Conservation (phyloP, 2,329 filamentous ascomycete species). For the Scedosporium apiospermum region DNA sequence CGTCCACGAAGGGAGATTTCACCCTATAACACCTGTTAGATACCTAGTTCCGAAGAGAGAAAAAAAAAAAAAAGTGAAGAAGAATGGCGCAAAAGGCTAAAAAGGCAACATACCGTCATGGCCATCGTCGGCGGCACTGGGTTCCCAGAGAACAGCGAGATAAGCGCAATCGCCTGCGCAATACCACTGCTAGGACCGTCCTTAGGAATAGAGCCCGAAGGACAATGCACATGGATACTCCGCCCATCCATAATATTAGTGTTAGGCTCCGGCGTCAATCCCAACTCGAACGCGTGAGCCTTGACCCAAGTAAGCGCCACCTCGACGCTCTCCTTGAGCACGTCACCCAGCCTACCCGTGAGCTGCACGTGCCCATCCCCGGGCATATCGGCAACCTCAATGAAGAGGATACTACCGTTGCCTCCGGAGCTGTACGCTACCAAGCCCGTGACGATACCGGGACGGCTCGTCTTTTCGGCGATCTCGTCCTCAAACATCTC, state of each 20-base stretch:
- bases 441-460: conserved; percentile 89
- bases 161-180: conserved; percentile 86
- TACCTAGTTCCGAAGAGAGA: background rate
- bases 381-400: conserved; percentile 96
- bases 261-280: conserved; percentile 67
- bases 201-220: conserved; percentile 89
- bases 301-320: conserved; percentile 97
- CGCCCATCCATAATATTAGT: conserved; percentile 95
- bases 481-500: conserved; percentile 90
- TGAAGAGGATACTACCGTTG: conserved; percentile 94
- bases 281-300: conserved; percentile 84
- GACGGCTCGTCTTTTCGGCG: conserved; percentile 71
- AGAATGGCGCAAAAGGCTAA: conserved; percentile 2
- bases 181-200: conserved; percentile 82
- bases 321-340: conserved; percentile 94
- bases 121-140: conserved; percentile 84
- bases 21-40: conserved; percentile 32
- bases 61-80: conserved; percentile 10
- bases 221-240: conserved; percentile 92
- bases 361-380: conserved; percentile 86
- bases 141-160: conserved; percentile 80
- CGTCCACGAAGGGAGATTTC: conserved; percentile 75
- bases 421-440: conserved; percentile 90
- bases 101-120: conserved; percentile 62
- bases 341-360: conserved; percentile 91